Base-by-base conservation (phyloP, 768 basidiomycete species). In the Hygrophoropsis aurantiaca region DNA sequence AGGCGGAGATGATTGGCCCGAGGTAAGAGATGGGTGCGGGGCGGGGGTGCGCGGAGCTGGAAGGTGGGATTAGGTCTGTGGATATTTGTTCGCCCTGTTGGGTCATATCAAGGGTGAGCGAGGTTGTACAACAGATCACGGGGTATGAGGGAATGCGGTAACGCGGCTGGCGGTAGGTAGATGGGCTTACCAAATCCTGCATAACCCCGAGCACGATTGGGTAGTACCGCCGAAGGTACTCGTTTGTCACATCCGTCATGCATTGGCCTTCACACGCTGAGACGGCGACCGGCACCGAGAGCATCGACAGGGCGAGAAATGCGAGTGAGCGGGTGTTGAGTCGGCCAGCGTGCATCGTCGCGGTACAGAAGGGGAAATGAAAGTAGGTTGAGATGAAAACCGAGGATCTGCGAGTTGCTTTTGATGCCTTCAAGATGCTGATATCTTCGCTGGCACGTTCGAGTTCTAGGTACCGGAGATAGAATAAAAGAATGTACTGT, bases 221-320 rank as follows among this genome's bases (percentile, higher is more conserved):
- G 0, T 72, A 64, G 51, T 84, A 84, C 59, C 80, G 79, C 13
- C 62, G 60, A 40, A 80, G 54, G 49, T 78, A 81, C 23, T 77
- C 74, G 34, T 74, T 71, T 13, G 84, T 85, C 52, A 82, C 77
- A n/a, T 66, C 74, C 15, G 66, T 62, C 47, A 83, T 85, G 58
- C 87, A 89, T 24, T 81, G 78, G 19, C 80, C 82, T 71, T 90
- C 87, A 60, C 87, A 90, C 23, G 81, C 81, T 30, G 58, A 56
- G 48, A 78, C 74, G 34, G 69, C 58, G 56, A 65, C 58, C 37
- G 74, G 70, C 55, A 64, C 54, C 16, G 58, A 30, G 44, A 68
- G 40, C 24, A 69, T 33, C 24, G 62, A 37, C 39, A 61, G 6
- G 43, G 65, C 33, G 44, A 57, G 52, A 43, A 53, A 35, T 37